Percentiles rank a stretch among this genome's conserved stretches.
phyloP scores from a whole-genome alignment of 805 yeast genomes.

The Tetrapisispora taiwanensis region DNA sequence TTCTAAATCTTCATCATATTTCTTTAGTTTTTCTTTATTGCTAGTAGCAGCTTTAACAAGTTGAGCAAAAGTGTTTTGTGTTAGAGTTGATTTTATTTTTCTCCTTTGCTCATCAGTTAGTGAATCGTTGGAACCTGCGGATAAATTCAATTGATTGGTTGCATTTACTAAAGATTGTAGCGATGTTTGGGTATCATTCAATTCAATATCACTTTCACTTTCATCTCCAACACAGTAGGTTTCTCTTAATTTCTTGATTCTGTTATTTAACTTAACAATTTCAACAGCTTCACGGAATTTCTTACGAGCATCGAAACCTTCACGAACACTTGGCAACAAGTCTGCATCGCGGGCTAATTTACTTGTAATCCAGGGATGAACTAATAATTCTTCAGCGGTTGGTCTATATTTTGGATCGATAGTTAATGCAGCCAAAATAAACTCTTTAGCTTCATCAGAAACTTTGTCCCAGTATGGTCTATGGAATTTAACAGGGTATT shows the following conservation, averaged over 20 bases:
- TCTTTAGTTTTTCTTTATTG: slow-evolving; percentile 38
- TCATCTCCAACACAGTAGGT: slow-evolving; percentile 40
- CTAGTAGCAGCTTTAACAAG: slow-evolving; percentile 59
- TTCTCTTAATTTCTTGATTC: slow-evolving; percentile 59
- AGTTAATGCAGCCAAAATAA: slow-evolving; percentile 61
- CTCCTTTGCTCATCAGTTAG: slow-evolving; percentile 9
- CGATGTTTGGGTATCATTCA: slow-evolving; percentile 7
- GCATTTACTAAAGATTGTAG: slow-evolving; percentile 17
- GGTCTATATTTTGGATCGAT: slow-evolving; percentile 60
- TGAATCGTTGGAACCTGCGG: slow-evolving; percentile 4
- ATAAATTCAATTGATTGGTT: slow-evolving; percentile 7
- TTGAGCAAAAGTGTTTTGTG: slow-evolving; percentile 54
- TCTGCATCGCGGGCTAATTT: slow-evolving; percentile 45
- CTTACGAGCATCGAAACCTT: slow-evolving; percentile 73
- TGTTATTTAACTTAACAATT: slow-evolving; percentile 69
- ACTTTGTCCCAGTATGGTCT: slow-evolving; percentile 78
- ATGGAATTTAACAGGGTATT: slow-evolving; percentile 74
- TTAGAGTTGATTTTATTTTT: slow-evolving; percentile 31
- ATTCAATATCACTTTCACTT: slow-evolving; percentile 26
- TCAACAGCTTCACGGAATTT: slow-evolving; percentile 82
- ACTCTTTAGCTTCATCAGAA: slow-evolving; percentile 68
- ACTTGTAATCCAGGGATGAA: slow-evolving; percentile 66
- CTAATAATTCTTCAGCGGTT: slow-evolving; percentile 51
- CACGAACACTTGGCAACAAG: slow-evolving; percentile 69
- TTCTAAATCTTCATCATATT: slow-evolving; percentile 12